Conservation (phyloP, 2,329 filamentous ascomycete species). For the Fusarium armeniacum region DNA sequence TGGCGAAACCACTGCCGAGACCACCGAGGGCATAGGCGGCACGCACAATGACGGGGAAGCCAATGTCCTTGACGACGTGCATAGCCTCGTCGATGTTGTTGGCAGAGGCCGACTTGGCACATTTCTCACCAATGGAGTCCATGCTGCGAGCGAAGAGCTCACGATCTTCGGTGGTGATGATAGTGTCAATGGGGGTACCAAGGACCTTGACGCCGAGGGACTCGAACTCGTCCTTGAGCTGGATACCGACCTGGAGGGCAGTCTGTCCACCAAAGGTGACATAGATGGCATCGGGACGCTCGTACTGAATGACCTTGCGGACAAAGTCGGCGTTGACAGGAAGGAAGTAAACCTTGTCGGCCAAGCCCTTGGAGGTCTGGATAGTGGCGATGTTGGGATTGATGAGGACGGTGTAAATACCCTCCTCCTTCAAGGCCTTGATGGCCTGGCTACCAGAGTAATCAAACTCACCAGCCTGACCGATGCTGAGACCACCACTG, state of each 20-base stretch:
- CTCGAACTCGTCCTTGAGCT: constrained; percentile 98
- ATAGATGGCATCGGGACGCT: constrained; percentile 96
- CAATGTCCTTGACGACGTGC: constrained; percentile 88
- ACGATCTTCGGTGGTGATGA: constrained; percentile 98
- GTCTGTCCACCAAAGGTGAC: constrained; percentile 98
- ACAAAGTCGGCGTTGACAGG: constrained; percentile 98
- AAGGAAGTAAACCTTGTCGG: constrained; percentile 98
- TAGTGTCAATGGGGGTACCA: constrained; percentile 96
- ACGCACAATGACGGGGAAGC: constrained; percentile 96
- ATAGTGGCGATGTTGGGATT: constrained; percentile 99
- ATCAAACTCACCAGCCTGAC: constrained; percentile 98
- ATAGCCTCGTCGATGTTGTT: constrained; percentile 90
- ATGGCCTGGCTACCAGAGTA: constrained; percentile 99
- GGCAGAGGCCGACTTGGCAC: constrained; percentile 95
- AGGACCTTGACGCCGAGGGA: constrained; percentile 91
- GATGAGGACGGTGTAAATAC: constrained; percentile 97
- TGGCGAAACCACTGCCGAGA: constrained; percentile 93
- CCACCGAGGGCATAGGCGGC: constrained; percentile 97
- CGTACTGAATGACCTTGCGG: constrained; percentile 95
- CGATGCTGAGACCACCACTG: constrained; percentile 95
- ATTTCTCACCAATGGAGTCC: constrained; percentile 98
- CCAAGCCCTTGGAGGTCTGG: constrained; percentile 96
- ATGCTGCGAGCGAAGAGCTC: constrained; percentile 98
- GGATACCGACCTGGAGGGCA: constrained; percentile 94
- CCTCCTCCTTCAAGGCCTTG: constrained; percentile 97